A percentile compares a stretch with the other conserved stretches of the same genome.
These are phyloP conservation scores for Aspergillus tubingensis DNA, from an alignment of 2,329 filamentous ascomycete species.

Conservation along the genomic window DNA sequence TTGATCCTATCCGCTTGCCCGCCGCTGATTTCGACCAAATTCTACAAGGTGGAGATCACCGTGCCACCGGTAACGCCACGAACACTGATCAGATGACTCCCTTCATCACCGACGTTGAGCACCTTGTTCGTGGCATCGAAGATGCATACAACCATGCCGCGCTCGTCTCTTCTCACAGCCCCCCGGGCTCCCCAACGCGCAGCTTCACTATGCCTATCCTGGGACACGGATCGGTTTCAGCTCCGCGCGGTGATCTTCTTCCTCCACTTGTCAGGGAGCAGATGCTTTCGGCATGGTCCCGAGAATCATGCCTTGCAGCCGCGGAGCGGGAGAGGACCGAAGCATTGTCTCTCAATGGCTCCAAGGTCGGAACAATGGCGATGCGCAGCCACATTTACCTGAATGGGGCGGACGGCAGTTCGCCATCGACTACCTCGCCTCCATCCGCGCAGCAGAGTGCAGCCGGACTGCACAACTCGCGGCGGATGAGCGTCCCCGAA, in stretches of 20 bases:
- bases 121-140: constrained; percentile 74
- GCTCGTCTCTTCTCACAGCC: constrained; percentile 67
- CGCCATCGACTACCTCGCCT: constrained; percentile 31
- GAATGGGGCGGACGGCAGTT: constrained; percentile 35
- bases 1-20: constrained; percentile 71
- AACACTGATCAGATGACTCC: constrained; percentile 60
- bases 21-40: constrained; percentile 65
- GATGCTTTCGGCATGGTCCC: constrained; percentile 78
- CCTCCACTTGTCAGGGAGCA: constrained; percentile 69
- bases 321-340: constrained; percentile 68
- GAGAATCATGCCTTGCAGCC: constrained; percentile 69
- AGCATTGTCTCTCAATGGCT: constrained; percentile 74
- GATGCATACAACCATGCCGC: constrained; percentile 66
- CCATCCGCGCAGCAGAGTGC: constrained; percentile 25
- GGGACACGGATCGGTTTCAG: constrained; percentile 45
- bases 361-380: constrained; percentile 61
- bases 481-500: constrained; percentile 42
- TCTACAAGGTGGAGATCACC: constrained; percentile 50
- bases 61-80: constrained; percentile 40
- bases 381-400: constrained; percentile 31
- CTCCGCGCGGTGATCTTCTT: constrained; percentile 55
- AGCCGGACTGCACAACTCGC: constrained; percentile 32
- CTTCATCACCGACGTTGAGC: constrained; percentile 68
- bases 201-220: constrained; percentile 64
- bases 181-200: constrained; percentile 68